Evolutionary conservation across 106 monocot genomes (phyloP), one percentile per base, ranked within the genome.

Genomic region (Apostasia ramifera): DNA sequence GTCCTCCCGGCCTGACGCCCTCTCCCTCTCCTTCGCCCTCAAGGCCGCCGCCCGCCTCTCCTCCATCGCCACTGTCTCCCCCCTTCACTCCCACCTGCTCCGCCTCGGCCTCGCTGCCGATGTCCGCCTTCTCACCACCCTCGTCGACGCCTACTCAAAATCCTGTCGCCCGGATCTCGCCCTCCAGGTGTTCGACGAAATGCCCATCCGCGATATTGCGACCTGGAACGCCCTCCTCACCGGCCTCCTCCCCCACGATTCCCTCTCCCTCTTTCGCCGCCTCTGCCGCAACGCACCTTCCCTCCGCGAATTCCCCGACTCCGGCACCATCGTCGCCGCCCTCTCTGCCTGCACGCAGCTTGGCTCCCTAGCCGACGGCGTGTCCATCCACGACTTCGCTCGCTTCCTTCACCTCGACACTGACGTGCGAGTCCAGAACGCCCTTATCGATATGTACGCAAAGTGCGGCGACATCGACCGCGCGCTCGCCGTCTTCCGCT

Each of bases 321-420:
- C 73, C 40, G 66, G 86, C 64, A 95, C 95, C 8, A 54, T 91
- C 42, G 68, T 95, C 40, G 84, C 81, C 5, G 95, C 83, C 2
- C 81, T 91, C 46, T 83, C 91, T 1, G 88, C 95, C 1, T 95
- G 88, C 66, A 71, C 88, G 0, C 95, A 91, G 82, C 86, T 91
- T 3, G 91, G 95, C 12, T 26, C 71, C 1, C 51, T 82, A n/a
- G n/a, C 10, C 2, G 82, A 84, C 1, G 91, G 86, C 10, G 64
- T 66, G 41, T 72, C 49, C 44, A 74, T 91, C 47, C 78, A 76
- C 12, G 64, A 47, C 10, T 84, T 53, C 49, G 80, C 86, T 1
- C 49, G 55, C 10, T 41, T 54, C 13, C 44, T 53, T 9, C 74
- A 73, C 44, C 64, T 91, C 3, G 80, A 73, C 15, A 9, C 40